Evolutionary conservation across 495 filamentous ascomycete species (phyloP).

Genomic region (Geopyxis carbonaria): DNA sequence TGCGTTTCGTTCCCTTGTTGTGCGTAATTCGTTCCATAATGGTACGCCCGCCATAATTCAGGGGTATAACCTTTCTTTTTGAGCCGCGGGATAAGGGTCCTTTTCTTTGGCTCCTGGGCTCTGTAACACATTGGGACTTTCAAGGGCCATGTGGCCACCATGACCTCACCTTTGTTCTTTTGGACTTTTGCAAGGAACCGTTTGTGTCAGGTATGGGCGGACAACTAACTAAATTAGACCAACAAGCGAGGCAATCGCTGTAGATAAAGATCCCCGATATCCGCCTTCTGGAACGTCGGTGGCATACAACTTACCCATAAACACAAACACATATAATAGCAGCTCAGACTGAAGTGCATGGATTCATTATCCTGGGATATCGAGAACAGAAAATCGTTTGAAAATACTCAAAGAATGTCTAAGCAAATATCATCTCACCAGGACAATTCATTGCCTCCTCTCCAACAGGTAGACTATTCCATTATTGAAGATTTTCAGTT

Average conservation of each 20-base stretch:
- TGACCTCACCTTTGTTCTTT: conserved; percentile 7
- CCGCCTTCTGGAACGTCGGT: conserved; percentile 12
- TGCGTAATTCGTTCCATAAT: conserved; percentile 14
- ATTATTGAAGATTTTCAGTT: conserved; percentile 1
- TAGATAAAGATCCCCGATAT: conserved; percentile 9
- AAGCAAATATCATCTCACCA: conserved; percentile 7
- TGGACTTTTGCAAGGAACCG: conserved; percentile 3
- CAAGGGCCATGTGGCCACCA: conserved; percentile 11
- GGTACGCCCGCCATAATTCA: conserved; percentile 11
- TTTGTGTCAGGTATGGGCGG: conserved; percentile 3
- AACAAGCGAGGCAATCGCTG: background rate
- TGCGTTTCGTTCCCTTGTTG: conserved; percentile 21
- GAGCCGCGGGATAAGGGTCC: conserved; percentile 9
- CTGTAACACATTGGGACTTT: conserved; percentile 8
- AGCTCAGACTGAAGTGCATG: conserved; percentile 20
- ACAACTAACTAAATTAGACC: conserved; percentile 1
- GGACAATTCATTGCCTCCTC: conserved; percentile 20
- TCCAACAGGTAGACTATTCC: conserved; percentile 19
- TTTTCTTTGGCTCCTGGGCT: conserved; percentile 13
- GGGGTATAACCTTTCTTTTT: conserved; percentile 14
- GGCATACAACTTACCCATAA: no score
- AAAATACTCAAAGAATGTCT: conserved; percentile 20
- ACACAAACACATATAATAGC: no score
- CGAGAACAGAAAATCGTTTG: conserved; percentile 16
- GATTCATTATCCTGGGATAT: conserved; percentile 16